These are phyloP conservation scores for Ampelomyces quisqualis DNA, from an alignment of 2,329 filamentous ascomycete genomes.

Conservation along the genomic window DNA sequence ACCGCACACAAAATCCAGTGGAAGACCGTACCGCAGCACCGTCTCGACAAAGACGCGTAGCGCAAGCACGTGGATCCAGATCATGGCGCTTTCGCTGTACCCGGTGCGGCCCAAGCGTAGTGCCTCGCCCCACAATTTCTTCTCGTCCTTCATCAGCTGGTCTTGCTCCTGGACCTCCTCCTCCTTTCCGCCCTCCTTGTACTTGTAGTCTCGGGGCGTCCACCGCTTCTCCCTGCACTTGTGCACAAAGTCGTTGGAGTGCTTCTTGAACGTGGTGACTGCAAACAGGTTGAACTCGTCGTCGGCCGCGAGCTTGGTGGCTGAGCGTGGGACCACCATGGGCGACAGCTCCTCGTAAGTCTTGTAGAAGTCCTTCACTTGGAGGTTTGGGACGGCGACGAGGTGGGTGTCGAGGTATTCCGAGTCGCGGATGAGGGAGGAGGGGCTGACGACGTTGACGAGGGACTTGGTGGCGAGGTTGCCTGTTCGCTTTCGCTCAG, in stretches of 20 bases:
- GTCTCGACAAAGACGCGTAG: constrained; percentile 96
- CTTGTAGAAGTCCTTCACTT: constrained; percentile 84
- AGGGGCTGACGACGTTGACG: constrained; percentile 79
- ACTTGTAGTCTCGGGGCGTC: constrained; percentile 92
- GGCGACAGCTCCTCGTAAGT: constrained; percentile 84
- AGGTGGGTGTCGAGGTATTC: constrained; percentile 97
- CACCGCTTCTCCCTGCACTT: constrained; percentile 92
- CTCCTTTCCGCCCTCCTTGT: constrained; percentile 84
- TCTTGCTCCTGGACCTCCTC: constrained; percentile 87
- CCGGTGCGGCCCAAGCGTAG: constrained; percentile 83
- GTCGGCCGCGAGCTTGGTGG: constrained; percentile 76
- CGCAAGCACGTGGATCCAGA: constrained; percentile 89
- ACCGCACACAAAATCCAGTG: constrained; percentile 82
- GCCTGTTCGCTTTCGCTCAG: constrained; percentile 87
- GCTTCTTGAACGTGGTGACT: constrained; percentile 92
- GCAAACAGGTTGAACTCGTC: constrained; percentile 87
- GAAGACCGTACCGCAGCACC: constrained; percentile 91
- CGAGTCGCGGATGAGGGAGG: constrained; percentile 74
- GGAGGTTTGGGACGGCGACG: constrained; percentile 77
- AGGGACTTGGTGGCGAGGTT: constrained; percentile 94
- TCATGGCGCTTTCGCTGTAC: constrained; percentile 94
- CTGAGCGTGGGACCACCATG: constrained; percentile 92
- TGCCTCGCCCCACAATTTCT: constrained; percentile 90
- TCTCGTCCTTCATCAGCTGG: constrained; percentile 77
- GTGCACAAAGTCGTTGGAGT: constrained; percentile 80